Base-by-base conservation (phyloP, 2,329 filamentous ascomycete species). In the Periconia digitata region DNA sequence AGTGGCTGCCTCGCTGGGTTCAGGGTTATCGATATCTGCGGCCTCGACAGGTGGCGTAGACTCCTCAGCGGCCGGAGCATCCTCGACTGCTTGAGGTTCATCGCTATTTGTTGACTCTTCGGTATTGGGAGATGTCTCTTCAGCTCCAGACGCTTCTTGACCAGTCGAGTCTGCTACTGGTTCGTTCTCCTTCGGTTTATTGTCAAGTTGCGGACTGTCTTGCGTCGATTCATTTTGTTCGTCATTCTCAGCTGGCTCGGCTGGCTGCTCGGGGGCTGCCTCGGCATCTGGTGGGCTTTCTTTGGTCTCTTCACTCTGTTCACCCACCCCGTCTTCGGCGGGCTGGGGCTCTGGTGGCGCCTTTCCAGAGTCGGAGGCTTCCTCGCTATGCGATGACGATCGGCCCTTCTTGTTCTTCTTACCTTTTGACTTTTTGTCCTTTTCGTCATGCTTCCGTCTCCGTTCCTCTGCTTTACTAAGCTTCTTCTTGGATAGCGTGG, bases 401-500 rank as follows among this genome's bases (percentile, higher is more conserved):
- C 42, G 37, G 4, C 47, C 47, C 27, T 54, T 60, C 38, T 56
- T 58, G 12, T 40, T 34, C 37, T 59, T 61, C 41, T 59, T 62
- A 13, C 47, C 43, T 45, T 62, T 64, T 1, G 50, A 43, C 43
- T 60, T 51, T 42, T 56, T 60, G 29, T 62, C 52, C 40, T 62
- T 55, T 13, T 55, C 54, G 37, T 63, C 47, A 42, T 55, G 40
- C 37, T 60, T 68, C 54, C 59, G 64, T 49, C 56, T 61, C 27
- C 58, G 54, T 24, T 66, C 64, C 0, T 64, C 63, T 3, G 53
- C 40, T 44, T 63, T 68, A 47, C 51, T 62, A 17, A 44, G 45
- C 46, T 62, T 70, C 41, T 60, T 62, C 46, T 63, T 59, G 7
- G 41, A 40, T 6, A 46, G 39, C 16, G 47, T n/a, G 2, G 51